Conservation (phyloP, 1,284 basidiomycete species). For the Ceratobasidium sp. region DNA sequence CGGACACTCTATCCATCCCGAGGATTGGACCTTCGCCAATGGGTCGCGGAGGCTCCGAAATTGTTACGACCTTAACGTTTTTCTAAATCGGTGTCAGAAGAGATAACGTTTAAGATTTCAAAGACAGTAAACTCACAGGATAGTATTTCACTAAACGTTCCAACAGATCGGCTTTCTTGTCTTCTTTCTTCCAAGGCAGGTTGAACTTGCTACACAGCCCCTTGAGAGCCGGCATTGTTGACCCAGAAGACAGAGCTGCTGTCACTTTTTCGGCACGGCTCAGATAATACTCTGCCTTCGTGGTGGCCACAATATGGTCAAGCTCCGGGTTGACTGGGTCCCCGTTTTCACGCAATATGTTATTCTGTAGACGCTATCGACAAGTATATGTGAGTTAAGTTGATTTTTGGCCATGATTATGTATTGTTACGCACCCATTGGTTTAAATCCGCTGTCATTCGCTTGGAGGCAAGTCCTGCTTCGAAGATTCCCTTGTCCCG, state of each 20-base stretch:
- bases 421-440: background rate
- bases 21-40: background rate
- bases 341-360: background rate
- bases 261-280: background rate
- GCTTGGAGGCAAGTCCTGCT: background rate
- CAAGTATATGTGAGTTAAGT: background rate
- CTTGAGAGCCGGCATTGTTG: background rate
- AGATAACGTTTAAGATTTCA: background rate
- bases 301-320: background rate
- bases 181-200: background rate
- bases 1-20: background rate
- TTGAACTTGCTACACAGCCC: background rate
- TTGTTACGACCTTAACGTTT: background rate
- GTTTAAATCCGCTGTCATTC: constrained; percentile 1
- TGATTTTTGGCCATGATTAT: background rate
- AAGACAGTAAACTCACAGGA: background rate
- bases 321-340: background rate
- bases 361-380: background rate
- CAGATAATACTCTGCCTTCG: background rate
- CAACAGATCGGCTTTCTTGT: background rate
- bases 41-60: background rate
- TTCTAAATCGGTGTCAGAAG: background rate
- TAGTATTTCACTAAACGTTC: background rate
- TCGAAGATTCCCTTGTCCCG: background rate
- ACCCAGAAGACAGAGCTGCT: background rate